phyloP scores from a whole-genome alignment of 2,329 filamentous ascomycete species.

The Zelopaecilomyces penicillatus region DNA sequence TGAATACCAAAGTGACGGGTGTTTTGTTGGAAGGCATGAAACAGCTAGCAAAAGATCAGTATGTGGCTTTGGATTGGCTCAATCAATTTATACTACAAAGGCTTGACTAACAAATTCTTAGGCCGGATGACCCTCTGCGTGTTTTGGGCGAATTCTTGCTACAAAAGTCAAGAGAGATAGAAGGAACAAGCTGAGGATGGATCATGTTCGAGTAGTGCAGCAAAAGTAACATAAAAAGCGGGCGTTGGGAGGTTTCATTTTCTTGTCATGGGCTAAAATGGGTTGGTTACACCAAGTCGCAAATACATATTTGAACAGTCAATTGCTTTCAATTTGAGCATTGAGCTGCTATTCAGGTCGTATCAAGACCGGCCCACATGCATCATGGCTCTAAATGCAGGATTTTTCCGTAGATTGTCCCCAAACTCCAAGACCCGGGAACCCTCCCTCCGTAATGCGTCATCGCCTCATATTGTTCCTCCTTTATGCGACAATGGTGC shows the following conservation, averaged over 20 bases:
- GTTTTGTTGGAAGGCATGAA: conserved; percentile 69
- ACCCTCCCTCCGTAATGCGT: conserved; percentile 20
- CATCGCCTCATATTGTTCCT: conserved; percentile 3
- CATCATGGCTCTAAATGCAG: conserved; percentile 38
- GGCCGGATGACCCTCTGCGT: conserved; percentile 60
- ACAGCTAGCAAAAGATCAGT: conserved; percentile 62
- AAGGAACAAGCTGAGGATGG: conserved; percentile 26
- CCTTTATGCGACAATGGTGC: conserved; percentile 66
- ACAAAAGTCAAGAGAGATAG: conserved; percentile 57
- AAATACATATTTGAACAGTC: conserved; percentile 21
- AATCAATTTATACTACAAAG: neutral
- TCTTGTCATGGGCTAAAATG: conserved; percentile 6
- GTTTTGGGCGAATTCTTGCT: conserved; percentile 63
- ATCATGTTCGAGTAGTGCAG: neutral
- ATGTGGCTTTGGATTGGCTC: conserved; percentile 28
- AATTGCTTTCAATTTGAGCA: conserved; percentile 28
- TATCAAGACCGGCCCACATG: conserved; percentile 28
- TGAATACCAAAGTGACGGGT: conserved; percentile 63
- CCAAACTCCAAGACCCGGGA: conserved; percentile 36
- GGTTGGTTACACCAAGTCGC: conserved; percentile 16
- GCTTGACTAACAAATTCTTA: conserved; percentile 14
- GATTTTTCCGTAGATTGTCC: conserved; percentile 29
- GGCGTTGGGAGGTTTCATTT: conserved; percentile 8
- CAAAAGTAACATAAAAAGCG: neutral
- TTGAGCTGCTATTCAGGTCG: conserved; percentile 22